Percentiles rank a stretch among this genome's conserved stretches.
These are phyloP conservation scores for Trypanosomatidae sp. DNA, from an alignment of 208 protist genomes.

Conservation along the genomic window DNA sequence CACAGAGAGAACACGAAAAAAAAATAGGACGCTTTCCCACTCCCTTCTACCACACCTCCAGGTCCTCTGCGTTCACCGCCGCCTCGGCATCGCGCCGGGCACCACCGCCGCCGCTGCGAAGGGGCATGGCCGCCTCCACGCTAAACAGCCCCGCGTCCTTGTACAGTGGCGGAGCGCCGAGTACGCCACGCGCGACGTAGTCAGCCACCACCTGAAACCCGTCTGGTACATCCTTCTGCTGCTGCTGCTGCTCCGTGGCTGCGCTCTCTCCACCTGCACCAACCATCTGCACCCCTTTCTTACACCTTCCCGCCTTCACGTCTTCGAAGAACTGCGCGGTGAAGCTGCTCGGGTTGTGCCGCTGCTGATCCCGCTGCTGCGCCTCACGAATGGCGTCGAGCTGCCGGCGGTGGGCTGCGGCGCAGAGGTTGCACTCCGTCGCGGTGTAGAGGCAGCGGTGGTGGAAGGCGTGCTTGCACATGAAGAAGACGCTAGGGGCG, in stretches of 20 bases:
- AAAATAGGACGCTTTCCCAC: too few species aligned
- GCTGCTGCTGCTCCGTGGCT: background rate
- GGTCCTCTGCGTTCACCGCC: background rate
- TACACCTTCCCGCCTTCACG: too few species aligned
- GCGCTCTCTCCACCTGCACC: too few species aligned
- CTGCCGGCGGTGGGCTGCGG: conserved; percentile 16
- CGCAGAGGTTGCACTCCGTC: conserved; percentile 68
- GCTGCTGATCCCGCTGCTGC: conserved; percentile 12
- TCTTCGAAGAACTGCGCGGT: conserved; percentile 26
- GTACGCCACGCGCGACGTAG: conserved; percentile 65
- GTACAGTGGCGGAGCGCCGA: conserved; percentile 14
- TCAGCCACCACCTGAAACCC: conserved; percentile 92
- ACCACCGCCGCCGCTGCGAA: background rate
- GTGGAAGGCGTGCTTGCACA: conserved; percentile 95
- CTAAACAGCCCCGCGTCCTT: conserved; percentile 10
- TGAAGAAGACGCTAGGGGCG: conserved; percentile 93
- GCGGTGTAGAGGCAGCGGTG: conserved; percentile 76
- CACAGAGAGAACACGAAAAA: too few species aligned
- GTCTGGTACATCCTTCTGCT: conserved; percentile 22
- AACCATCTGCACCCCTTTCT: too few species aligned
- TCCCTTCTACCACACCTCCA: conserved; percentile 17
- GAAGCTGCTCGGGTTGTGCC: conserved; percentile 20
- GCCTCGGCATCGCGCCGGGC: conserved; percentile 1
- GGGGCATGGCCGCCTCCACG: conserved; percentile 1
- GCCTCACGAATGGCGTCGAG: conserved; percentile 26